Base-by-base conservation (phyloP, 179 eudicot genomes). In the Beta macrorhiza region DNA sequence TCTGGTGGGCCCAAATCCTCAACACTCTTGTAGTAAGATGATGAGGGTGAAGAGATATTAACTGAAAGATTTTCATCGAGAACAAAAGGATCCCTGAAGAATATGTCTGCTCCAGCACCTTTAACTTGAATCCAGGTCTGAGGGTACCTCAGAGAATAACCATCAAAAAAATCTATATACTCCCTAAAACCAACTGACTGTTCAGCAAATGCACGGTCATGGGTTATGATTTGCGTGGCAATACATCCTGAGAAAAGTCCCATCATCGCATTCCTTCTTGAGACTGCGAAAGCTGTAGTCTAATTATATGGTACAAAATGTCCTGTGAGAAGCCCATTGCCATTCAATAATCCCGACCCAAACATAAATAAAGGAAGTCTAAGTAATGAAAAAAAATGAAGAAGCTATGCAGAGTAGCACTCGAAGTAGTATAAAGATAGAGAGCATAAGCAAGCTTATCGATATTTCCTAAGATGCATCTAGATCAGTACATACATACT, bases 71-170 rank as follows among this genome's bases (percentile, higher is more conserved):
- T 95, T 75, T 92, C 98, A 79, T 95, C 98, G 13, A 95, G 97
- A 75, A 93, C 87, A 73, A 82, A 94, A 79, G 99, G 99, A 65
- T 96, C 98, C 84, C 99, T 89, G 86, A 96, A 96, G 87, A 96
- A 96, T 78, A 96, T 88, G 84, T 96, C 99, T 3, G 97, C 99
- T 51, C 95, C 94, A 57, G 98, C 98, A 59, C 99, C 99, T 79
- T 91, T 90, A 8, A 96, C 99, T 90, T 92, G 92, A 72, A 96
- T 96, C 99, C 98, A 94, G 77, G 92, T 96, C 64, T 79, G 78
- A 12, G 98, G 99, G 84, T 92, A 94, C 78, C 76, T 88, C 71
- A 94, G 83, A 0, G 97, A 88, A 87, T 96, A 96, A 37, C 99
- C 98, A 81, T 96, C 99, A 74, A 96, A 96, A 42, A 89, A 89